phyloP scores from a whole-genome alignment of 73 alveolate genomes.

The Paramecium primaurelia region DNA sequence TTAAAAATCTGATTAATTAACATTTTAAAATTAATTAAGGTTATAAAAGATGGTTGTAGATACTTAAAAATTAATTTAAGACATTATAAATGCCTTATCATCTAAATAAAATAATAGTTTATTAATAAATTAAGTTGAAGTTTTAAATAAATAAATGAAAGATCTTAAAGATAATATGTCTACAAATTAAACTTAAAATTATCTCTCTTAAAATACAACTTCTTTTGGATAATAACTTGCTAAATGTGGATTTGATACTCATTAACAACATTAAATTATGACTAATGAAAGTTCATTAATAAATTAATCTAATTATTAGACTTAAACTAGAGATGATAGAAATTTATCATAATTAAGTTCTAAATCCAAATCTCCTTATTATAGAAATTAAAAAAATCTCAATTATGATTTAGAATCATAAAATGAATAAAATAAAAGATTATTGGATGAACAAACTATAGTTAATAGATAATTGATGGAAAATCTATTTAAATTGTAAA shows the following conservation, averaged over 20 bases:
- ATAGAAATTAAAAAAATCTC: neutral
- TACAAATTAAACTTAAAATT: neutral
- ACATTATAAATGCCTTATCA: neutral
- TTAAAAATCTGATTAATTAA: neutral
- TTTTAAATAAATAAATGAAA: neutral
- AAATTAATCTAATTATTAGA: neutral
- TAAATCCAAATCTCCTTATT: conserved; percentile 15
- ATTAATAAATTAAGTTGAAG: neutral
- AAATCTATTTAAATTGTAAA: neutral
- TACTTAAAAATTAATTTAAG: neutral
- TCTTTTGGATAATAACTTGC: neutral
- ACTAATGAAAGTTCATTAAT: neutral
- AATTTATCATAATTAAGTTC: neutral
- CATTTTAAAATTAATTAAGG: neutral
- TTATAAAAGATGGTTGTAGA: neutral
- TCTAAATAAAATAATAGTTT: neutral
- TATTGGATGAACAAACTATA: neutral
- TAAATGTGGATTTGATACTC: neutral
- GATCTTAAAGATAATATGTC: neutral
- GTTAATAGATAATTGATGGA: neutral
- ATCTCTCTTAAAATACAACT: neutral
- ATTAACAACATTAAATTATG: neutral
- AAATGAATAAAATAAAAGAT: neutral
- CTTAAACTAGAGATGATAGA: neutral
- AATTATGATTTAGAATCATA: neutral